Evolutionary conservation across 1,284 basidiomycete species (phyloP).

Genomic region (Macrocystidia cucumis): DNA sequence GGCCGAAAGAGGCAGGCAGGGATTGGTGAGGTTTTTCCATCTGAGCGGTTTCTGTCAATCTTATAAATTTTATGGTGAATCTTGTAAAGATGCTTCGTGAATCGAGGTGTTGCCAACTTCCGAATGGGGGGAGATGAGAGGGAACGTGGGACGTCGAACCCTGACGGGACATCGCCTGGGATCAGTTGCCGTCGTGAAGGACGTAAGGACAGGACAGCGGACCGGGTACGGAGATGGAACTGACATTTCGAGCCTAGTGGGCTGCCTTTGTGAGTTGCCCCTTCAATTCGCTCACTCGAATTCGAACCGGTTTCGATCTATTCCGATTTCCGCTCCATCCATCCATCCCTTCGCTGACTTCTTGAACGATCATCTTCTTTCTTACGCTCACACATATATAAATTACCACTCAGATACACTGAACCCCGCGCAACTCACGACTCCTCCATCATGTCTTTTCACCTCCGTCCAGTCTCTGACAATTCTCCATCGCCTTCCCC

Average conservation of each 20-base stretch:
- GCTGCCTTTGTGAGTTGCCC: neutral
- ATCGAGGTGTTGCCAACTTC: conserved; percentile 12
- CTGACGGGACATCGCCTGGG: conserved; percentile 9
- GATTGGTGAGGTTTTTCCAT: too few relatives aligned
- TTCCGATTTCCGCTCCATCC: conserved; percentile 11
- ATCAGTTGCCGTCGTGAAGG: conserved; percentile 9
- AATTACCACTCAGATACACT: conserved; percentile 14
- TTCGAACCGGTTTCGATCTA: conserved; percentile 23
- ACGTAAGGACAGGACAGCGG: conserved; percentile 7
- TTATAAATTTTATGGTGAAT: conserved; percentile 9
- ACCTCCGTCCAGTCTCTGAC: conserved; percentile 37
- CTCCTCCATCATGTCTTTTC: conserved; percentile 31
- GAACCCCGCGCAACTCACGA: conserved; percentile 12
- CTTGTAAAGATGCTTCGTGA: too few relatives aligned
- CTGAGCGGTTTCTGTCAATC: conserved; percentile 25
- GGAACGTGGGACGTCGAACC: conserved; percentile 11
- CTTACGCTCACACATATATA: conserved; percentile 20
- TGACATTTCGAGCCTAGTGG: neutral
- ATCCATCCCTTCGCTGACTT: conserved; percentile 10
- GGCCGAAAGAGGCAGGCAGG: too few relatives aligned
- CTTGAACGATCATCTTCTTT: conserved; percentile 16
- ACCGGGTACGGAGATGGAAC: conserved; percentile 10
- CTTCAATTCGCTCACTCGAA: conserved; percentile 9
- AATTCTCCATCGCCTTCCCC: conserved; percentile 28
- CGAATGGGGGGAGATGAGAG: conserved; percentile 13